Evolutionary conservation across 768 basidiomycete genomes (phyloP).

Genomic region (Lactarius psammicola): DNA sequence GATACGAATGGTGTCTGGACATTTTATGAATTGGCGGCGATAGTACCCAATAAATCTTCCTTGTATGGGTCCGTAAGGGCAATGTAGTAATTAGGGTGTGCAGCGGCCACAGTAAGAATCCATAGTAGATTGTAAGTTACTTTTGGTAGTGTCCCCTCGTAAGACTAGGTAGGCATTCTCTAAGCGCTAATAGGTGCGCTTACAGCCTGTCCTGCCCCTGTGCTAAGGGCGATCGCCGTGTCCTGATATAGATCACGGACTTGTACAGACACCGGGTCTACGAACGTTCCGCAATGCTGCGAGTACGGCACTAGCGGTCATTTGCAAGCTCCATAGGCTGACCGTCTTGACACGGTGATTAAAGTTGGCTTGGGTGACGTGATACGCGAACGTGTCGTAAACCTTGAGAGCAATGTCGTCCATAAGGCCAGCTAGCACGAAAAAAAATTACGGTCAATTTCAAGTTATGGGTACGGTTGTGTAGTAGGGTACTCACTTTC

Average conservation of each 20-base stretch:
- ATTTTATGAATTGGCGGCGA: no score
- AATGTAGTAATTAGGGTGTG: not conserved
- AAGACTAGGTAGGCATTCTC: not conserved
- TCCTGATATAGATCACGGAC: conserved; percentile 36
- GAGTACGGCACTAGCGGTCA: conserved; percentile 86
- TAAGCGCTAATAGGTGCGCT: conserved; percentile 7
- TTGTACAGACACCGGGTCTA: conserved; percentile 58
- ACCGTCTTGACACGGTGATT: conserved; percentile 88
- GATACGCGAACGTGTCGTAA: conserved; percentile 91
- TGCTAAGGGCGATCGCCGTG: not conserved
- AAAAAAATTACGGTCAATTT: conserved; percentile 20
- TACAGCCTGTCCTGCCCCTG: conserved; percentile 1
- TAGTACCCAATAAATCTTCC: no score
- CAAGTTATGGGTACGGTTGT: not conserved
- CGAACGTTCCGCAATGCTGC: conserved; percentile 69
- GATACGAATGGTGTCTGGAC: no score
- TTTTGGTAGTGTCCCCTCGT: not conserved
- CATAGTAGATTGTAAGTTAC: conserved; percentile 6
- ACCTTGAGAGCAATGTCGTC: conserved; percentile 86
- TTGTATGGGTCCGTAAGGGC: not conserved
- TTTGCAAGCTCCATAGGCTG: conserved; percentile 91
- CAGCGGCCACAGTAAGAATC: not conserved
- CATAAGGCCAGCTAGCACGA: conserved; percentile 80
- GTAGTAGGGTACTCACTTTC: conserved; percentile 61
- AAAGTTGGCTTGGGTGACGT: conserved; percentile 88